A percentile compares a stretch with the other conserved stretches of the same genome.
These are phyloP conservation scores for Globisporangium abappressorium DNA, from an alignment of 352 stramenopile species.

Conservation along the genomic window DNA sequence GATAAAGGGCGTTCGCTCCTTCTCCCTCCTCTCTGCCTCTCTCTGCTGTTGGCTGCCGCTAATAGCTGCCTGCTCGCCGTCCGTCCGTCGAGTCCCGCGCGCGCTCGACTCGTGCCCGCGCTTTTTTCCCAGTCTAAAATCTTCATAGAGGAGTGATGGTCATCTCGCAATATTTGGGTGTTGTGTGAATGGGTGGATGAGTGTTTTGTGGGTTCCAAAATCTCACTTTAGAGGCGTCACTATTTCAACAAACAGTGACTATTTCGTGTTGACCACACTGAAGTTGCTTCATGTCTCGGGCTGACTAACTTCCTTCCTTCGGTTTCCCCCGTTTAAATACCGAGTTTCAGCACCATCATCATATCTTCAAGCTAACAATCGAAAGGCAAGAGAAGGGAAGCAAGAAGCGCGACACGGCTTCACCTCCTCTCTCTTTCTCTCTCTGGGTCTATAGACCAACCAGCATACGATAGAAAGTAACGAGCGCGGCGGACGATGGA, in stretches of 20 bases:
- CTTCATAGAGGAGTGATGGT: conserved; percentile 8
- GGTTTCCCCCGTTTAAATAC: background rate
- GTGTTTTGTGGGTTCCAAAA: background rate
- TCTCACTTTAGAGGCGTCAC: background rate
- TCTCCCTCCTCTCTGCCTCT: background rate
- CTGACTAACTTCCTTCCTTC: conserved; percentile 1
- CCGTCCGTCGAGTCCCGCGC: conserved; percentile 10
- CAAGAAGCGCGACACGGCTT: background rate
- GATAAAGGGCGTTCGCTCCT: background rate
- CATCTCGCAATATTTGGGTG: background rate
- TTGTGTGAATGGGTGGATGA: background rate
- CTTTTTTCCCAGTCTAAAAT: conserved; percentile 2
- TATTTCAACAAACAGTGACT: background rate
- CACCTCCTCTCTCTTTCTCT: background rate
- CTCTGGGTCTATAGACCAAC: background rate
- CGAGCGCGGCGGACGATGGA: conserved; percentile 45
- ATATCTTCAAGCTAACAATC: conserved; percentile 8
- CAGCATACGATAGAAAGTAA: background rate
- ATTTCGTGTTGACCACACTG: background rate
- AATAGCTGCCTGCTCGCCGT: background rate
- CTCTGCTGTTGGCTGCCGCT: conserved; percentile 1
- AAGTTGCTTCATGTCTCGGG: background rate
- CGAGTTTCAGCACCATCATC: conserved; percentile 4
- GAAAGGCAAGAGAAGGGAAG: background rate
- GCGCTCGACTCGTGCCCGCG: background rate